Base-by-base conservation (phyloP, 2,329 filamentous ascomycete genomes). In the Colletotrichum theobromicola region DNA sequence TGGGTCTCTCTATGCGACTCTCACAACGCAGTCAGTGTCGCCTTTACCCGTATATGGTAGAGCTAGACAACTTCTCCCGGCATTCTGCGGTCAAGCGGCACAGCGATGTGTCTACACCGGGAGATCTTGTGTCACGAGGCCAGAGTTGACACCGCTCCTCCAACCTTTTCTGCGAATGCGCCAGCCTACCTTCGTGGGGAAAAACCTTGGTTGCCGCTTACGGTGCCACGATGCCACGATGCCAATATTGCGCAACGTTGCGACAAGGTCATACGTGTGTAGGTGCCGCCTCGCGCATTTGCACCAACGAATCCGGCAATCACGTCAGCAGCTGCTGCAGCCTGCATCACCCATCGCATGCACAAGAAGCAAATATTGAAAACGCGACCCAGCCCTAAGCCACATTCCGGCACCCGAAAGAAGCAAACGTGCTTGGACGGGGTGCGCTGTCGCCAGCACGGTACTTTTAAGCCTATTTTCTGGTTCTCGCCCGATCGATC, bases 311-410 rank as follows among this genome's bases (percentile, higher is more conserved):
- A 42, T 37, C 16, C 35, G 58, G 46, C 28, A 71, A 65, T 61
- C 62, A 57, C 62, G 68, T 67, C 57, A 63, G 68, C 72, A 32
- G n/a, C 7, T 34, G 28, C 68, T 67, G 71, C 58, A 65, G 35
- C 28, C 21, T 26, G 30, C 30, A 28, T 28, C 53, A 60, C 42
- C 50, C 28, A 35, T n/a, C 24, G 42, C 72, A 62, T 16, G n/a
- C 55, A 34, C 26, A 28, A 57, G 34, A 18, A 42, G 57, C 30
- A 62, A 61, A 57, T 74, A 63, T 70, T 75, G 57, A 68, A 46
- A 63, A 53, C 71, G 55, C 71, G 46, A 34, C 58, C 70, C 74
- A 67, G 66, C 74, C 73, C 66, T 71, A 60, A 76, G 74, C 66
- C 74, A 71, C 57, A 18, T 37, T 42, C n/a, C 34, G 62, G 63